Base-by-base conservation (phyloP, 2,329 filamentous ascomycete genomes). In the Calonectria leucothoes region DNA sequence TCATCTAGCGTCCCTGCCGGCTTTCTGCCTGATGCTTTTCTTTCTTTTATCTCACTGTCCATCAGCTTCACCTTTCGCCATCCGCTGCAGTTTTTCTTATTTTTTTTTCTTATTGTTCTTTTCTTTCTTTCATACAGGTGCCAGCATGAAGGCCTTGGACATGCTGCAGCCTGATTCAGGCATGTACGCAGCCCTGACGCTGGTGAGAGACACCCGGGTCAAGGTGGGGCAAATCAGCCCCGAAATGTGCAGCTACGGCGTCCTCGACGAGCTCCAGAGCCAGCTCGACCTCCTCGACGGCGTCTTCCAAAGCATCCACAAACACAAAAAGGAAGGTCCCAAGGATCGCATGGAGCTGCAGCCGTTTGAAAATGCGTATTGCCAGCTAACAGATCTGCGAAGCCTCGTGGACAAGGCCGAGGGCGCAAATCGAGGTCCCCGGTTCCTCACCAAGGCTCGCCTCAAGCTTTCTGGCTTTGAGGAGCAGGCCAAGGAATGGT, bases 231-330 rank as follows among this genome's bases (percentile, higher is more conserved):
- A 51, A 23, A 48, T 61, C 31, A 69, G 66, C 29, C 20, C 20
- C 23, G 42, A 57, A 51, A 42, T 51, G 39, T 37, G 65, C 33
- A 57, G 37, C n/a, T 37, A 39, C 11, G 52, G 55, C 20, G 27
- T 57, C 17, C 20, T 52, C 4, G 33, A 55, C 33, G 65, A 52
- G 23, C 23, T 68, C 20, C 65, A 29, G 25, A 33, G 23, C 51
- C 65, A 68, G 27, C 49, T 68, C 33, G 49, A 68, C n/a, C 65
- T 68, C 15, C 65, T 68, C 11, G 35, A 37, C 35, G 39, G 42
- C 17, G 27, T 68, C 12, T 39, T 68, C 15, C 49, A 33, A 2
- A 52, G 25, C 48, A 42, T 68, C 11, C 65, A 45, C 3, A 37
- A 45, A 12, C 35, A 66, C 17, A 51, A 68, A 29, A 68, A 27